phyloP scores from a whole-genome alignment of 2,329 filamentous ascomycete species.

The Cladosporium sp. region DNA sequence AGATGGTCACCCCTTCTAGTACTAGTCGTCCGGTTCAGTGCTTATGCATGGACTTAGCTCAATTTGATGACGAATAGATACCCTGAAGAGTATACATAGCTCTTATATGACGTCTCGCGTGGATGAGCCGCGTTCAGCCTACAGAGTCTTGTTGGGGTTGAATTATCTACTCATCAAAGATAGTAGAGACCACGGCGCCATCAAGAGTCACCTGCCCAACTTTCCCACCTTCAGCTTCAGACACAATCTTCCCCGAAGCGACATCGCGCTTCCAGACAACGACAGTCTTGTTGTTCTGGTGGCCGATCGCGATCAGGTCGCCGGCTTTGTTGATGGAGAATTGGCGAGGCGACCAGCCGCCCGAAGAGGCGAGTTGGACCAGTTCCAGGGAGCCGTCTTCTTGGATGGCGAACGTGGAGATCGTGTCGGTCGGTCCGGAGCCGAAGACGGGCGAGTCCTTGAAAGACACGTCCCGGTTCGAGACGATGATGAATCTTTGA shows the following conservation, averaged over 20 bases:
- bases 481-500: neutral
- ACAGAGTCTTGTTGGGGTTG: neutral
- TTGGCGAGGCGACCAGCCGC: conserved; percentile 65
- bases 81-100: too few relatives aligned
- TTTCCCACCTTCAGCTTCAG: neutral
- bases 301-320: conserved; percentile 63
- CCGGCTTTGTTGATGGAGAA: conserved; percentile 67
- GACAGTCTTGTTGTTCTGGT: conserved; percentile 62
- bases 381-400: conserved; percentile 57
- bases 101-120: too few relatives aligned
- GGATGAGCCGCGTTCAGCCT: too few relatives aligned
- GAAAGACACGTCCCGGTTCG: neutral
- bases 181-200: conserved; percentile 37
- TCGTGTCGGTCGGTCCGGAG: neutral
- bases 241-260: neutral
- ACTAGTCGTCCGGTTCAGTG: too few relatives aligned
- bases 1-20: too few relatives aligned
- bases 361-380: conserved; percentile 59
- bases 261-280: conserved; percentile 36
- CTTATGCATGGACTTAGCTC: too few relatives aligned
- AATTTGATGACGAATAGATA: too few relatives aligned
- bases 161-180: neutral
- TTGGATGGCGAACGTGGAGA: neutral
- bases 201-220: neutral
- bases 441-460: neutral